Percentiles rank a stretch among this genome's conserved stretches.
Conservation (phyloP, 73 alveolate species). For the Paramecium sonneborni region DNA sequence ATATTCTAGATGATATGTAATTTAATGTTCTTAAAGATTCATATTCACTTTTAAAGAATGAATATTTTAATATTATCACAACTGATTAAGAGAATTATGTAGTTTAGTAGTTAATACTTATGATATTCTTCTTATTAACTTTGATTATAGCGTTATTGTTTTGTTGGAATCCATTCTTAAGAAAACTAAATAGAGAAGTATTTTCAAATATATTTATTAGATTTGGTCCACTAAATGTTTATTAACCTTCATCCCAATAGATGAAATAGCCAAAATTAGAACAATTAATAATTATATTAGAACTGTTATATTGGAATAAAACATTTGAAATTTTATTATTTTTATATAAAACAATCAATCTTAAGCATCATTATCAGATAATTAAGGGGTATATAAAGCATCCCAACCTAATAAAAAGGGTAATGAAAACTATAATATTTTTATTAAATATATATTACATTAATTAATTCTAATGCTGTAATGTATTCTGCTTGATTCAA, state of each 20-base stretch:
- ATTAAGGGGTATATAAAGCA: conserved; percentile 11
- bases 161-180: conserved; percentile 59
- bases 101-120: conserved; percentile 21
- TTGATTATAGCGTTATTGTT: conserved; percentile 8
- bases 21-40: not conserved
- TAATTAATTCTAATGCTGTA: not conserved
- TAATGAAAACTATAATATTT: not conserved
- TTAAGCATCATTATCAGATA: conserved; percentile 5
- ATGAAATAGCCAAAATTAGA: conserved; percentile 57
- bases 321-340: conserved; percentile 11
- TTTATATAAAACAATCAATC: not conserved
- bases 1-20: not conserved
- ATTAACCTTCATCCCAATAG: conserved; percentile 59
- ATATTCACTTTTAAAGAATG: not conserved
- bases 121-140: conserved; percentile 18
- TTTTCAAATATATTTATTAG: not conserved
- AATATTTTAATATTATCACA: not conserved
- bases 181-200: conserved; percentile 54
- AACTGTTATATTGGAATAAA: conserved; percentile 56
- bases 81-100: conserved; percentile 5
- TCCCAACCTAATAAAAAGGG: conserved; percentile 40
- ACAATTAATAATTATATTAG: conserved; percentile 37
- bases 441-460: not conserved
- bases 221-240: conserved; percentile 68
- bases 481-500: not conserved